phyloP scores from a whole-genome alignment of 73 alveolate genomes.

The Durusdinium trenchii region DNA sequence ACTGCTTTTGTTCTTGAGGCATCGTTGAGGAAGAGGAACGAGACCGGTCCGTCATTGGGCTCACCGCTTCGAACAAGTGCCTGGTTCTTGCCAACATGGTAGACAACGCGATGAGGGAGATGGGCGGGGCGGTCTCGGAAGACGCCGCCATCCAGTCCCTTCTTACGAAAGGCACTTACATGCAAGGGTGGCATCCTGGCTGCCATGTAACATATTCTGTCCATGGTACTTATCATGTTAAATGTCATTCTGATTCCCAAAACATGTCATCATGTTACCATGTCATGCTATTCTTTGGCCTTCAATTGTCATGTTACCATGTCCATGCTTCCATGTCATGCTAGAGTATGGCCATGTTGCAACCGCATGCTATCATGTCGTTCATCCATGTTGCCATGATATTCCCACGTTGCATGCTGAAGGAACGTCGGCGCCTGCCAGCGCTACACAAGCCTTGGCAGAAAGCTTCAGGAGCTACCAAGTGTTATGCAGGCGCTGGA shows the following conservation, averaged over 20 bases:
- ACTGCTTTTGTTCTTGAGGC: neutral
- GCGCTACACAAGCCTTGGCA: neutral
- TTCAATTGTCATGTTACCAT: too few species aligned
- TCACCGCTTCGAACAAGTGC: slow-evolving; percentile 6
- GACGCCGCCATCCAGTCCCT: neutral
- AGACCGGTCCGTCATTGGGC: neutral
- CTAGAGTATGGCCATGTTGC: too few species aligned
- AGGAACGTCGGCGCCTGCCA: neutral
- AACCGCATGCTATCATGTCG: too few species aligned
- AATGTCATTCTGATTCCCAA: neutral
- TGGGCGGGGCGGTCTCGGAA: neutral
- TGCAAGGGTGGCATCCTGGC: neutral
- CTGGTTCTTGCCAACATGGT: neutral
- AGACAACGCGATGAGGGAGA: neutral
- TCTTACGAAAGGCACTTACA: neutral
- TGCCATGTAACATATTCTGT: neutral
- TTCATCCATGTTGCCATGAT: too few species aligned
- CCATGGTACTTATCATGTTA: neutral
- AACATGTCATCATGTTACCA: neutral
- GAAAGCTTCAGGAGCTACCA: neutral
- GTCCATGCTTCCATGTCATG: too few species aligned
- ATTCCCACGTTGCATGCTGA: too few species aligned
- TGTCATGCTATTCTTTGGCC: too few species aligned
- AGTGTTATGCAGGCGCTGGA: neutral
- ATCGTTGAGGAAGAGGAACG: slow-evolving; percentile 3